Evolutionary conservation across 2,329 filamentous ascomycete genomes (phyloP).

Genomic region (Diaporthe longicolla): DNA sequence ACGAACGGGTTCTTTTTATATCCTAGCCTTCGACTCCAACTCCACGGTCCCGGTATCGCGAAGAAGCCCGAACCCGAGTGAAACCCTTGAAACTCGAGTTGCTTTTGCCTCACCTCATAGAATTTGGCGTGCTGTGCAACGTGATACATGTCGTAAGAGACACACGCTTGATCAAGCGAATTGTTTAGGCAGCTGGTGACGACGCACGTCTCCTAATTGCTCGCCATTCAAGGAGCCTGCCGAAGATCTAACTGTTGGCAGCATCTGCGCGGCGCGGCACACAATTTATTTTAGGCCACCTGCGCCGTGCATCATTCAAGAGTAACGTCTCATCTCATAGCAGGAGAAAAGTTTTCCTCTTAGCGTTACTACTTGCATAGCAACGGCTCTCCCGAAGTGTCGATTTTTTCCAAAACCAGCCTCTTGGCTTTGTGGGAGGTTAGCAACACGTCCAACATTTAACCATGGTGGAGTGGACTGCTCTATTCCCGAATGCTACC

Average conservation of each 20-base stretch:
- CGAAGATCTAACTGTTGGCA: neutral
- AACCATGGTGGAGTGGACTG: slow-evolving; percentile 16
- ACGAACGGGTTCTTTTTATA: neutral
- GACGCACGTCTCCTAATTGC: neutral
- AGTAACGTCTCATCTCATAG: slow-evolving; percentile 24
- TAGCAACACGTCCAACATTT: neutral
- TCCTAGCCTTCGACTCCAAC: neutral
- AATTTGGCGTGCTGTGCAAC: neutral
- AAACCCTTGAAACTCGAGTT: neutral
- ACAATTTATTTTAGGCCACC: neutral
- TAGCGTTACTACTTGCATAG: neutral
- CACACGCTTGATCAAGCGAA: neutral
- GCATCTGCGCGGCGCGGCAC: neutral
- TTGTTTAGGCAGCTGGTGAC: neutral
- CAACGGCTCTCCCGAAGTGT: neutral
- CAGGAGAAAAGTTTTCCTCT: neutral
- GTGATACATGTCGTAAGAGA: neutral
- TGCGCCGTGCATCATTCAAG: slow-evolving; percentile 12
- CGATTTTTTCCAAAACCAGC: neutral
- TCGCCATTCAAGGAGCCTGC: neutral
- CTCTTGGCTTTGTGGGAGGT: neutral
- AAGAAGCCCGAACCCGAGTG: slow-evolving; percentile 7
- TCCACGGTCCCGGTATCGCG: slow-evolving; percentile 8
- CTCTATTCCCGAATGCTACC: slow-evolving; percentile 10
- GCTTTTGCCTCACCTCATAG: neutral